Conservation (phyloP, 1,284 basidiomycete genomes). For the Cryptococcus sp. region DNA sequence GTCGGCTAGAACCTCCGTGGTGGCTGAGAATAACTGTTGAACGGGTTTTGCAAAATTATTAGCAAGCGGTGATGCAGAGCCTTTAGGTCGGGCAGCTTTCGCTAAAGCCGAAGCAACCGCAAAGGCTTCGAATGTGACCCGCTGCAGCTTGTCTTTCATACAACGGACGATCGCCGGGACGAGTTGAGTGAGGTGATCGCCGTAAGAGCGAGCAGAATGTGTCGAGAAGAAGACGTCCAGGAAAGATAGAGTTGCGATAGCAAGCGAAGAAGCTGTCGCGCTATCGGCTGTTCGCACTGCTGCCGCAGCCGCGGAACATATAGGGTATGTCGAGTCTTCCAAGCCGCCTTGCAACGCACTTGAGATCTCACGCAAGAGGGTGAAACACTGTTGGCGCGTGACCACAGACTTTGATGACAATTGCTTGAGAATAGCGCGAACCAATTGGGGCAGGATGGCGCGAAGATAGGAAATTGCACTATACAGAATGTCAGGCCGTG, state of each 20-base stretch:
- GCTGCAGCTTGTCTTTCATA: conserved; percentile 58
- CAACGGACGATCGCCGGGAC: conserved; percentile 73
- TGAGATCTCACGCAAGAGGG: conserved; percentile 73
- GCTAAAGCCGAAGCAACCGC: conserved; percentile 56
- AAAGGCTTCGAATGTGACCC: conserved; percentile 73
- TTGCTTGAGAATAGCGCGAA: conserved; percentile 81
- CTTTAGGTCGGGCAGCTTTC: conserved; percentile 50
- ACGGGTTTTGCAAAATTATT: conserved; percentile 56
- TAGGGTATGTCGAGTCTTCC: conserved; percentile 65
- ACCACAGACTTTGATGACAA: conserved; percentile 80
- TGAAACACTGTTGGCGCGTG: conserved; percentile 82
- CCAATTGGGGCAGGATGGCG: conserved; percentile 71
- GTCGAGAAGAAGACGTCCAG: conserved; percentile 78
- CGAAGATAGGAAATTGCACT: conserved; percentile 55
- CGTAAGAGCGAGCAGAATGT: conserved; percentile 70
- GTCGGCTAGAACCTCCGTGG: conserved; percentile 68
- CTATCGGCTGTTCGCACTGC: conserved; percentile 58
- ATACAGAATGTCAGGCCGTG: conserved; percentile 4
- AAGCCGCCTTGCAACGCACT: conserved; percentile 81
- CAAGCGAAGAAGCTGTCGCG: conserved; percentile 69
- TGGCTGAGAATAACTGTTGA: conserved; percentile 71
- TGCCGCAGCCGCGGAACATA: conserved; percentile 48
- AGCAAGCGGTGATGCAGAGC: conserved; percentile 40
- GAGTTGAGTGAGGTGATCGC: conserved; percentile 63
- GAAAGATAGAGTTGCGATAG: conserved; percentile 80